These are phyloP conservation scores for Leccinum sublutescens DNA, from an alignment of 768 basidiomycete genomes.

Conservation along the genomic window DNA sequence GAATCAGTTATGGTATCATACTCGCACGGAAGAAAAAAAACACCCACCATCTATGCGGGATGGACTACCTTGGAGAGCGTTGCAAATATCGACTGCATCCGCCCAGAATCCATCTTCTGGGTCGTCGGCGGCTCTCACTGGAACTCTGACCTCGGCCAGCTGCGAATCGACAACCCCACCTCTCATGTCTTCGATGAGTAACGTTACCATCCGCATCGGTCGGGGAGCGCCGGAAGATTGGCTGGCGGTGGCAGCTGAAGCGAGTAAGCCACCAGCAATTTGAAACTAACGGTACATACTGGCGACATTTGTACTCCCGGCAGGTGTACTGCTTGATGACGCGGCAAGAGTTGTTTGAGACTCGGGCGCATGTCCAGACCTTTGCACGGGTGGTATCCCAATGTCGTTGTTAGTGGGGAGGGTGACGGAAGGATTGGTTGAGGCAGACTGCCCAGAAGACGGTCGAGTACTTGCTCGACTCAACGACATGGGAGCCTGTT, in stretches of 20 bases:
- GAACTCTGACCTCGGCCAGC: constrained; percentile 64
- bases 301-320: constrained; percentile 34
- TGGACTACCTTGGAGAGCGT: constrained; percentile 57
- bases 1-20: background rate
- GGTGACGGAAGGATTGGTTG: background rate
- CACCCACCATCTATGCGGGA: constrained; percentile 67
- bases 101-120: constrained; percentile 66
- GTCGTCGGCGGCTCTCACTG: constrained; percentile 47
- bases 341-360: constrained; percentile 1
- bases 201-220: constrained; percentile 54
- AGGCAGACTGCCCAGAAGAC: constrained; percentile 6
- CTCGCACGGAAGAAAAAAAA: background rate
- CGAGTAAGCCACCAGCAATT: constrained; percentile 6
- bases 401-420: background rate
- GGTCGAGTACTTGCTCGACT: constrained; percentile 8
- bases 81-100: constrained; percentile 60
- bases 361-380: background rate
- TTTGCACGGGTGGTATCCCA: constrained; percentile 1
- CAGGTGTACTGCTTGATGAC: constrained; percentile 7
- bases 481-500: background rate
- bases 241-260: constrained; percentile 10
- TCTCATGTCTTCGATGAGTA: constrained; percentile 65
- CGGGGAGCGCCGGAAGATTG: constrained; percentile 13
- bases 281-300: constrained; percentile 27
- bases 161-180: constrained; percentile 52